Conservation (phyloP, 2,329 filamentous ascomycete genomes). For the Penicillium brevicompactum region DNA sequence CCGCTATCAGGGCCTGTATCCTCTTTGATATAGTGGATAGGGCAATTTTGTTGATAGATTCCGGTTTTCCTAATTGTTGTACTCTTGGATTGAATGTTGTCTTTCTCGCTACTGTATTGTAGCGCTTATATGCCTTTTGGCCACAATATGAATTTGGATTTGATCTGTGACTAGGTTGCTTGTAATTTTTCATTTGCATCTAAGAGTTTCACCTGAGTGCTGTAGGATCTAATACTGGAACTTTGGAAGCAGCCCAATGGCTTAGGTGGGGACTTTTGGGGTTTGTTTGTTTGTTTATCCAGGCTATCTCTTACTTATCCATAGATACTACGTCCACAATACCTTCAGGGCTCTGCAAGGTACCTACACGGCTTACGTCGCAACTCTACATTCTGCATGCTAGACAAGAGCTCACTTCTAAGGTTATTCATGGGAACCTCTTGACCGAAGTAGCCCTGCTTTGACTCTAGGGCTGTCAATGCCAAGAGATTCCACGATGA, state of each 20-base stretch:
- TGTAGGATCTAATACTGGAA: neutral
- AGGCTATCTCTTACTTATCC: no score
- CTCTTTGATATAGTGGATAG: slow-evolving; percentile 30
- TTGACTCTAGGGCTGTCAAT: neutral
- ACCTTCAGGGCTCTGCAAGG: no score
- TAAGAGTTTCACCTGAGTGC: no score
- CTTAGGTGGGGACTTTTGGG: no score
- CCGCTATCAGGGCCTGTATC: slow-evolving; percentile 2
- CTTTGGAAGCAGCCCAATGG: no score
- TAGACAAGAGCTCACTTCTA: no score
- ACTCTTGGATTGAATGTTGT: slow-evolving; percentile 9
- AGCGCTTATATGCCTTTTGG: neutral
- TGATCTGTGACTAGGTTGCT: neutral
- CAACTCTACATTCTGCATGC: no score
- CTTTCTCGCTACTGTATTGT: slow-evolving; percentile 9
- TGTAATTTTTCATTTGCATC: neutral
- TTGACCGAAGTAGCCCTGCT: no score
- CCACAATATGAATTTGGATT: neutral
- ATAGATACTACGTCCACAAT: no score
- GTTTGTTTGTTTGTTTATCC: no score
- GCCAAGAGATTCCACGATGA: neutral
- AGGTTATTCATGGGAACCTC: no score
- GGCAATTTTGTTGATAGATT: slow-evolving; percentile 35
- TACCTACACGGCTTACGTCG: no score
- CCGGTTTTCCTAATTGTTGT: slow-evolving; percentile 8